Evolutionary conservation across 2,329 filamentous ascomycete species (phyloP), one percentile per base, ranked within the genome.

Genomic region (Xylaria sp.): DNA sequence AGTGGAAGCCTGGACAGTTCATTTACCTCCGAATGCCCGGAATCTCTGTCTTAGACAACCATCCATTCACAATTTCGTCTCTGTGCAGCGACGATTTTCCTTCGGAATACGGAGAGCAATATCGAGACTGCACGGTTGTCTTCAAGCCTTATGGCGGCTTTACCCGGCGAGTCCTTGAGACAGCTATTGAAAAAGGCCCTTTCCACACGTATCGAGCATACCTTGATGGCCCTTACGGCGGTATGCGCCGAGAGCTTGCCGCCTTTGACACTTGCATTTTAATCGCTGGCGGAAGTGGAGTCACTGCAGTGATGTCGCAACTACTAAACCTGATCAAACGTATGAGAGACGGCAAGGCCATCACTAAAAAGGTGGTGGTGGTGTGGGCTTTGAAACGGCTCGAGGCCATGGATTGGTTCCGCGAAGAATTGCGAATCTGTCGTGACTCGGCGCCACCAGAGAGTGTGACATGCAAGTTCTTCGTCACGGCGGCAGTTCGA

Each of bases 321-420:
- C 84, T 98, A 2, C 85, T 97, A 26, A 93, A 97, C 73, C 84
- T 98, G n/a, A 97, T 97, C 82, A 97, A 97, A 82, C 90, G 94
- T 67, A 97, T 98, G 91, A 90, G 94, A 67, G 94, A 97, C 77
- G 93, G 93, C 59, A 97, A 97, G 80, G 94, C 95, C 40, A 93
- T 97, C 53, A 97, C 94, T 1, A 93, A 92, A 78, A 93, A 91
- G 72, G 91, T 98, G 5, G 91, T 96, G 17, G 93, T 98, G 0
- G 88, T 98, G n/a, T 98, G 95, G 95, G 90, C 94, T 5, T 84
- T 97, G 73, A 97, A 96, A 81, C 89, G 92, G 65, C 89, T 96
- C 15, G 95, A 97, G 79, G 93, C 93, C 0, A 93, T 98, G 90
- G 93, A 97, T 78, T 98, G 95, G 95, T 98, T 97, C 85, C 92